phyloP scores from a whole-genome alignment of 1,284 basidiomycete species.

The Somion occarium region DNA sequence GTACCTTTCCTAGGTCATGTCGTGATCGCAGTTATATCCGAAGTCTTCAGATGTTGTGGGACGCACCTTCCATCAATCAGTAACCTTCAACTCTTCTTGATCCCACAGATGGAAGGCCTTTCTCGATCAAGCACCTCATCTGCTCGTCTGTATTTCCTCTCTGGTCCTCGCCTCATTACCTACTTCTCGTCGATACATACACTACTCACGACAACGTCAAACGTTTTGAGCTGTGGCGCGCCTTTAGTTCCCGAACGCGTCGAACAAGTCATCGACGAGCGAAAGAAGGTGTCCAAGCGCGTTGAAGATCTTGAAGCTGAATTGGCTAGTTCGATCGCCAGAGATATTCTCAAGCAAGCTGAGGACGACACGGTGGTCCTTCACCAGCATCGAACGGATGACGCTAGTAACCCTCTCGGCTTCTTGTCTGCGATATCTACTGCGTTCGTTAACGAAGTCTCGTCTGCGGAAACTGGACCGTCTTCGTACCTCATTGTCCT shows the following conservation, averaged over 20 bases:
- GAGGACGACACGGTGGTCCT: slow-evolving; percentile 27
- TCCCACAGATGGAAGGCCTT: slow-evolving; percentile 60
- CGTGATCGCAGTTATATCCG: background rate
- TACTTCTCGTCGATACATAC: slow-evolving; percentile 55
- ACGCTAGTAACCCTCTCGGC: slow-evolving; percentile 52
- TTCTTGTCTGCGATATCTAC: slow-evolving; percentile 57
- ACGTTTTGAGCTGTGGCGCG: slow-evolving; percentile 61
- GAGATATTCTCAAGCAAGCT: slow-evolving; percentile 31
- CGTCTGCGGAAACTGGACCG: slow-evolving; percentile 25
- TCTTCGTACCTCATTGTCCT: slow-evolving; percentile 47
- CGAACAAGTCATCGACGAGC: slow-evolving; percentile 61
- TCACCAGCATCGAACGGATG: slow-evolving; percentile 57
- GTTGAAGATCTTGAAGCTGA: slow-evolving; percentile 65
- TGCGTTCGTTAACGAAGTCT: slow-evolving; percentile 28
- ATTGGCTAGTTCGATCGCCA: slow-evolving; percentile 55
- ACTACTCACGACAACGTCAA: slow-evolving; percentile 50
- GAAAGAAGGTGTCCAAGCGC: slow-evolving; percentile 57
- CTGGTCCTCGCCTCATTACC: slow-evolving; percentile 70
- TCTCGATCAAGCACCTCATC: slow-evolving; percentile 55
- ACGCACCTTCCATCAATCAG: slow-evolving; percentile 75
- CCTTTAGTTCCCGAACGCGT: slow-evolving; percentile 65
- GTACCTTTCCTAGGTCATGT: slow-evolving; percentile 20
- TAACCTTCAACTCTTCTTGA: slow-evolving; percentile 67
- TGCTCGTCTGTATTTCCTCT: slow-evolving; percentile 74
- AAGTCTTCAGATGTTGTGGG: slow-evolving; percentile 68